A percentile compares a stretch with the other conserved stretches of the same genome.
Evolutionary conservation across 2,329 filamentous ascomycete species (phyloP).

Genomic region (Gnomoniopsis smithogilvyi): DNA sequence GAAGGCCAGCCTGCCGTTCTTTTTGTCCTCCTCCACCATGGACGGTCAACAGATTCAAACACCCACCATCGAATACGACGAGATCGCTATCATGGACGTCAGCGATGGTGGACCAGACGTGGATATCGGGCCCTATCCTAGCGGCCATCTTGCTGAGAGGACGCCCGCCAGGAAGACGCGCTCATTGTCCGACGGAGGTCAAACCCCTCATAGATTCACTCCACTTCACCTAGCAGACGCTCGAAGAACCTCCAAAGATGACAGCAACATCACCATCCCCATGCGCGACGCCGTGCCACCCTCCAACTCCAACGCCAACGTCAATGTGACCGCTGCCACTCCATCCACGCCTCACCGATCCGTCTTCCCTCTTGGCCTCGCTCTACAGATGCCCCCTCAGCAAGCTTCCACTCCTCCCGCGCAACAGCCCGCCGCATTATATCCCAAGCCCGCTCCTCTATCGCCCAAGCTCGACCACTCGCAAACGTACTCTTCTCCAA

Average conservation of each 20-base stretch:
- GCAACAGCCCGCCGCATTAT: slow-evolving; percentile 34
- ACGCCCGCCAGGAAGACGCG: slow-evolving; percentile 52
- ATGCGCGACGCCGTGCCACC: slow-evolving; percentile 31
- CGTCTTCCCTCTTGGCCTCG: slow-evolving; percentile 63
- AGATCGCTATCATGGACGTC: slow-evolving; percentile 19
- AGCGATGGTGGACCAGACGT: slow-evolving; percentile 5
- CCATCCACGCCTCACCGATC: slow-evolving; percentile 74
- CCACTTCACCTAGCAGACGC: slow-evolving; percentile 55
- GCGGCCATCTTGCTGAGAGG: slow-evolving; percentile 17
- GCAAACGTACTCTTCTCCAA: slow-evolving; percentile 79
- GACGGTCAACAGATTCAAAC: slow-evolving; percentile 11
- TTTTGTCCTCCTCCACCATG: neutral
- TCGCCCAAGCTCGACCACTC: slow-evolving; percentile 84
- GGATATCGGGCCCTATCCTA: neutral
- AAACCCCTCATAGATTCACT: slow-evolving; percentile 53
- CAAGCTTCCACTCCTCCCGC: slow-evolving; percentile 13
- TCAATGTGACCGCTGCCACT: slow-evolving; percentile 26
- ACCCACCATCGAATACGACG: slow-evolving; percentile 22
- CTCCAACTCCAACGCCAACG: slow-evolving; percentile 20
- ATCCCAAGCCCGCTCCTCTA: slow-evolving; percentile 62
- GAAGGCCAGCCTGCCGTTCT: too few relatives aligned
- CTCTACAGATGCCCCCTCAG: slow-evolving; percentile 65
- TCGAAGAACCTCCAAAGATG: slow-evolving; percentile 62
- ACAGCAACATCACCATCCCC: slow-evolving; percentile 47
- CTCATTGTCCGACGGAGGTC: slow-evolving; percentile 63